A percentile compares a stretch with the other conserved stretches of the same genome.
Conservation (phyloP, 1,284 basidiomycete species). For the Malassezia brasiliensis region DNA sequence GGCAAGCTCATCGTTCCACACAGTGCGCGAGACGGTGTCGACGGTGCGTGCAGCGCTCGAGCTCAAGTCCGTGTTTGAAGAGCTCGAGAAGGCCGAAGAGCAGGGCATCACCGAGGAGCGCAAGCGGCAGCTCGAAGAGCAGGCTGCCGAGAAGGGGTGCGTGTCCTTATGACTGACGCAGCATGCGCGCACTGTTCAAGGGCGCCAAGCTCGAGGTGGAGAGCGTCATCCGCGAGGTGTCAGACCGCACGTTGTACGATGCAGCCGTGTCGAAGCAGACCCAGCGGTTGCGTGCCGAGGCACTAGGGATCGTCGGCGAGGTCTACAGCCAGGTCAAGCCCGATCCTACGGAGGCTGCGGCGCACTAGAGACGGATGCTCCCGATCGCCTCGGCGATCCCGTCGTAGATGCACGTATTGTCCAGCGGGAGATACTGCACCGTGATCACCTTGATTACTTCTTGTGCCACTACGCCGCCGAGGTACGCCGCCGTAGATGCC, state of each 20-base stretch:
- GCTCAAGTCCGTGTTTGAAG: slow-evolving; percentile 87
- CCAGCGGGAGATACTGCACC: slow-evolving; percentile 83
- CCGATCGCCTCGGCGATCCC: slow-evolving; percentile 57
- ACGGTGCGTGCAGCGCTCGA: slow-evolving; percentile 44
- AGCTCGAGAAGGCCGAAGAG: slow-evolving; percentile 63
- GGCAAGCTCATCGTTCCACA: slow-evolving; percentile 35
- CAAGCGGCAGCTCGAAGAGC: slow-evolving; percentile 80
- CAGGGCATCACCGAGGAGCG: slow-evolving; percentile 79
- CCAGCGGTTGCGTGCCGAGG: slow-evolving; percentile 39
- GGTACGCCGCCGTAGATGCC: slow-evolving; percentile 81
- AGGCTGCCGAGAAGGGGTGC: slow-evolving; percentile 73
- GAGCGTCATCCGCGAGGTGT: slow-evolving; percentile 82
- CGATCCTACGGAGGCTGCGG: neutral
- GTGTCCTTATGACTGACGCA: slow-evolving; percentile 6
- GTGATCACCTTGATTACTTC: slow-evolving; percentile 97
- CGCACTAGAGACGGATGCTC: slow-evolving; percentile 25
- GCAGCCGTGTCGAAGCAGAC: slow-evolving; percentile 39
- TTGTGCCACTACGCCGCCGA: slow-evolving; percentile 91
- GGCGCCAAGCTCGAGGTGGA: slow-evolving; percentile 93
- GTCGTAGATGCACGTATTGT: slow-evolving; percentile 76
- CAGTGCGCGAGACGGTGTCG: slow-evolving; percentile 40
- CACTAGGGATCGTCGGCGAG: slow-evolving; percentile 27
- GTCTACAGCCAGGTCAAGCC: slow-evolving; percentile 16
- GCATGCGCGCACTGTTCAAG: slow-evolving; percentile 46
- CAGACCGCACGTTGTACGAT: slow-evolving; percentile 67